Percentiles rank a stretch among this genome's conserved stretches.
phyloP scores from a whole-genome alignment of 2,329 filamentous ascomycete species.

The Myriangium duriaei region DNA sequence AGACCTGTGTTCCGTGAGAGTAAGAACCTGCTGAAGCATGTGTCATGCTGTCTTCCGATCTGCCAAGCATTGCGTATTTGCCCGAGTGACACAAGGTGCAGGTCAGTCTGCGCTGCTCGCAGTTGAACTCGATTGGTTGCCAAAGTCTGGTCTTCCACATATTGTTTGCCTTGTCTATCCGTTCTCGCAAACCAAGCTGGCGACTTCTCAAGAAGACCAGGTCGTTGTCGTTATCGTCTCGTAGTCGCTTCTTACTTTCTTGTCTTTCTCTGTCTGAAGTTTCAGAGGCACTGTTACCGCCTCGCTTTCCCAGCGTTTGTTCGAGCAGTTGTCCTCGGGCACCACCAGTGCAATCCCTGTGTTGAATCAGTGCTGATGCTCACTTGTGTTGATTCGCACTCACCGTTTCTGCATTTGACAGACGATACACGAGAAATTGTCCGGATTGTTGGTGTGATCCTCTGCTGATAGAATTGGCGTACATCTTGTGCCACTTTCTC shows the following conservation, averaged over 20 bases:
- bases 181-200: background rate
- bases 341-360: conserved; percentile 1
- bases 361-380: background rate
- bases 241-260: background rate
- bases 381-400: background rate
- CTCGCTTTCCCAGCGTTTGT: background rate
- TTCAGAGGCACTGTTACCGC: background rate
- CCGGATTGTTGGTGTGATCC: background rate
- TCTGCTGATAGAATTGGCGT: background rate
- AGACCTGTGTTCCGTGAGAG: no score
- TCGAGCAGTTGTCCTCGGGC: background rate
- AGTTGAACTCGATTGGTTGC: background rate
- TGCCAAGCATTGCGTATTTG: background rate
- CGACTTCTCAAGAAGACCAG: background rate
- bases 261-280: background rate
- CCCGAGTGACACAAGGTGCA: conserved; percentile 3
- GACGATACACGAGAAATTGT: conserved; percentile 1
- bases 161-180: background rate
- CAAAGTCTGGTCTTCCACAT: background rate
- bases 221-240: background rate
- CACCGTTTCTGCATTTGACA: background rate
- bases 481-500: background rate
- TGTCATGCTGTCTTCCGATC: no score
- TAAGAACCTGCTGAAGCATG: no score
- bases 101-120: background rate